phyloP scores from a whole-genome alignment of 495 filamentous ascomycete genomes.

The Haplographium delicatum region DNA sequence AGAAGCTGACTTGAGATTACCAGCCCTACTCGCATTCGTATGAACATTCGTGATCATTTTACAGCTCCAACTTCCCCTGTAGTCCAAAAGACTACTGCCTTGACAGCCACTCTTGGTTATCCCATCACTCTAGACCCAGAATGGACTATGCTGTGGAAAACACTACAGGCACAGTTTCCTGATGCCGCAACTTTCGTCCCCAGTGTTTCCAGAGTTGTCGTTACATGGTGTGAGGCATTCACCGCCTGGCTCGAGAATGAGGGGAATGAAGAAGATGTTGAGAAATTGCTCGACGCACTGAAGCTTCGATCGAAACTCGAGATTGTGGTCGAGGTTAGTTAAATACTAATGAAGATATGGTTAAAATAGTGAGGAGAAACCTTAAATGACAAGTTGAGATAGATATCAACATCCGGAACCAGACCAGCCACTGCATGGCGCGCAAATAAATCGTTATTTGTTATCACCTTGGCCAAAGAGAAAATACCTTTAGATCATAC shows the following conservation, averaged over 20 bases:
- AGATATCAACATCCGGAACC: conserved; percentile 12
- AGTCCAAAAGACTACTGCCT: not conserved
- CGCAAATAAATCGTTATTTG: conserved; percentile 12
- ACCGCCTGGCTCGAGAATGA: conserved; percentile 12
- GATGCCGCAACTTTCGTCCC: conserved; percentile 18
- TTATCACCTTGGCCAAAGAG: conserved; percentile 8
- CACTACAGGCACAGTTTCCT: conserved; percentile 12
- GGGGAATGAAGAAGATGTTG: conserved; percentile 20
- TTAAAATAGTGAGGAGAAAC: not conserved
- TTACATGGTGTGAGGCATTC: conserved; percentile 22
- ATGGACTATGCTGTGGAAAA: conserved; percentile 23
- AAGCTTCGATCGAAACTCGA: conserved; percentile 5
- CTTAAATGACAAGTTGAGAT: not conserved
- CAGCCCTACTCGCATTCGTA: conserved; percentile 18
- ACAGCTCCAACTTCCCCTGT: conserved; percentile 7
- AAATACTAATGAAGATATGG: not conserved
- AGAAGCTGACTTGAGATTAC: not conserved
- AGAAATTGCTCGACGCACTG: conserved; percentile 15
- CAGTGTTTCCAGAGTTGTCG: conserved; percentile 4
- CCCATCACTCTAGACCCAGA: conserved; percentile 19
- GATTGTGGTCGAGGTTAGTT: conserved; percentile 12
- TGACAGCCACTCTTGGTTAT: conserved; percentile 12
- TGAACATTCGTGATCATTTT: conserved; percentile 18
- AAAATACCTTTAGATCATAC: not conserved
- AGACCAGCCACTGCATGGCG: conserved; percentile 14